Evolutionary conservation across 164 flowering plant species (phyloP), one percentile per base, ranked within the genome.

Genomic region (Brasenia schreberi): DNA sequence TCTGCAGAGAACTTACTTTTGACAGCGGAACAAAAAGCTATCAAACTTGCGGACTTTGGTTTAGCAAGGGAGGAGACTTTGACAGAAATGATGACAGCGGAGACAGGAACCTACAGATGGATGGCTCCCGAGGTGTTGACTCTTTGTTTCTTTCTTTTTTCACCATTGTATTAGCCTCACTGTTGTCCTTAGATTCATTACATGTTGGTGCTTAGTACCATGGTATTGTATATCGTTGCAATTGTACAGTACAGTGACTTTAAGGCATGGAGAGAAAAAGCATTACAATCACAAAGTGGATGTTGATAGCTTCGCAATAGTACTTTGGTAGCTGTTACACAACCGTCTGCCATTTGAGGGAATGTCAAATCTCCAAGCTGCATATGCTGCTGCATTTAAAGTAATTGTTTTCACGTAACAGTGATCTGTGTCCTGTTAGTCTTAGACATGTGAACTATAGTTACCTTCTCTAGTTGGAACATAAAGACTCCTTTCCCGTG

Each of bases 61-160:
- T 77, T 91, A 74, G 97, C 97, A 49, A 85, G 98, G 73, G 98
- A 92, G 74, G 98, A 92, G 80, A 82, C 96, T 18, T 71, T 92
- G 64, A 89, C 92, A 65, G 96, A 92, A 80, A 89, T 89, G 98
- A 92, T 89, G 98, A 92, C 98, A 33, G 89, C 98, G 66, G 98
- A 89, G 79, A 92, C 96, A 1, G 98, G 98, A 42, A 89, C 98
- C 18, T 92, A 92, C 62, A 86, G 98, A 17, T 92, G 96, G 98
- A 92, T 92, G 98, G 98, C 98, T 68, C 98, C 97, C 4, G 97
- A 92, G 89, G 97, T 89, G 71, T n/a, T 66, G 69, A 18, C 43
- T 16, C 23, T 42, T 18, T 73, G 63, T 18, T 10, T 61, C 63
- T 61, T 18, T 61, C 33, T 23, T 10, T 74, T 39, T 63, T 19